Base-by-base conservation (phyloP, 306 rosid species). In the Prinsepia uniflora region DNA sequence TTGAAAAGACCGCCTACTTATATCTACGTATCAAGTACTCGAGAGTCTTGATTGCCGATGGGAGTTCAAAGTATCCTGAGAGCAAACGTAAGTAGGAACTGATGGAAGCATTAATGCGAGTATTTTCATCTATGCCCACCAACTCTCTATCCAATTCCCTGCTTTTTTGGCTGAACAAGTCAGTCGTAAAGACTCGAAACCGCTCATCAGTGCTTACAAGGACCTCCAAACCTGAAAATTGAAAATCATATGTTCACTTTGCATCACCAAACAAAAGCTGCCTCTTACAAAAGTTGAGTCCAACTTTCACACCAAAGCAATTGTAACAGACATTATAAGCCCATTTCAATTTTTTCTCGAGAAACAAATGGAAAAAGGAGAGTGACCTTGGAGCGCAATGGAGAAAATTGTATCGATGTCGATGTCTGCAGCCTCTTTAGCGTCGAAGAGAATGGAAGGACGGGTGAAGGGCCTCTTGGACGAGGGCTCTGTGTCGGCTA, bases 11-110 rank as follows among this genome's bases (percentile, higher is more conserved):
- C n/a, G n/a, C 96, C 68, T 77, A 93, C 98, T 87, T 84, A 78
- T 85, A 81, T 86, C 92, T 78, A 3, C 98, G 89, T 56, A 90
- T 79, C 96, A 93, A 84, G 80, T 88, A 93, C 86, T 93, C 97
- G 5, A 93, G 84, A 8, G 98, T 93, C 85, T 84, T 78, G 65
- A 83, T 79, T 5, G 98, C 78, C 1, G 98, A 80, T 0, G 86
- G 80, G 52, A 77, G 79, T 64, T 79, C 89, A 65, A 94, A 86
- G 69, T 81, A 59, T 55, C 85, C 90, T 0, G 96, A 90, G 43
- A 94, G 77, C 18, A 90, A 72, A 75, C 78, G 85, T 50, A 90
- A 80, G 77, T 79, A 94, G 0, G 94, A 86, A 79, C 81, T 70
- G 60, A 94, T 86, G 36, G 88, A 75, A 6, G 75, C 80, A 44